phyloP scores from a whole-genome alignment of 1,284 basidiomycete species.

The Ustilago sp. region DNA sequence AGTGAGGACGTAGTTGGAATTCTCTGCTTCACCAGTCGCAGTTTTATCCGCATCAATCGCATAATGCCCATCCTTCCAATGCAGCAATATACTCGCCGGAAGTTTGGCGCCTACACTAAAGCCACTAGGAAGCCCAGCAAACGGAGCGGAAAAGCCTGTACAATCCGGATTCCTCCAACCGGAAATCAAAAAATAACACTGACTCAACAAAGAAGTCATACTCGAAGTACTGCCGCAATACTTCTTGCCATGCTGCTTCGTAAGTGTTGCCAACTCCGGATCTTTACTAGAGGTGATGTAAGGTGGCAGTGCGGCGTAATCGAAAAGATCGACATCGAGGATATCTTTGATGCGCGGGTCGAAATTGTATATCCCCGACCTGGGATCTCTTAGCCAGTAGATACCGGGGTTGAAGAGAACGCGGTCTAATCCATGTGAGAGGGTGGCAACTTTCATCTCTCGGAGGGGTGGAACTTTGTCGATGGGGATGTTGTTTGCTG shows the following conservation, averaged over 20 bases:
- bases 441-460: conserved; percentile 74
- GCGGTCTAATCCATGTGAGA: conserved; percentile 83
- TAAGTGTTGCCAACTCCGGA: conserved; percentile 77
- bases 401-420: conserved; percentile 78
- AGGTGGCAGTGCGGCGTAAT: conserved; percentile 81
- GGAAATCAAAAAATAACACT: conserved; percentile 80
- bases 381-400: conserved; percentile 87
- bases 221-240: conserved; percentile 95
- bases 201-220: conserved; percentile 82
- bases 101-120: conserved; percentile 86
- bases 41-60: conserved; percentile 81
- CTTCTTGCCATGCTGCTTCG: conserved; percentile 74
- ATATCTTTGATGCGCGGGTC: conserved; percentile 78
- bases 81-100: conserved; percentile 80
- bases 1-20: conserved; percentile 65
- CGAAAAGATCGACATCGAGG: conserved; percentile 86
- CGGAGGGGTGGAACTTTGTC: conserved; percentile 58
- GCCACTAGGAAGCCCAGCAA: conserved; percentile 75
- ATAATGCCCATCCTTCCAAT: conserved; percentile 74
- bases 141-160: conserved; percentile 71
- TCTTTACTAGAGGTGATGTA: conserved; percentile 88
- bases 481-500: conserved; percentile 20
- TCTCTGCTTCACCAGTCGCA: conserved; percentile 51
- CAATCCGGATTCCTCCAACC: conserved; percentile 67
- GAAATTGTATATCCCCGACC: conserved; percentile 89